Conservation (phyloP, 75 land plant genomes). For the Chamaecyparis obtusa region DNA sequence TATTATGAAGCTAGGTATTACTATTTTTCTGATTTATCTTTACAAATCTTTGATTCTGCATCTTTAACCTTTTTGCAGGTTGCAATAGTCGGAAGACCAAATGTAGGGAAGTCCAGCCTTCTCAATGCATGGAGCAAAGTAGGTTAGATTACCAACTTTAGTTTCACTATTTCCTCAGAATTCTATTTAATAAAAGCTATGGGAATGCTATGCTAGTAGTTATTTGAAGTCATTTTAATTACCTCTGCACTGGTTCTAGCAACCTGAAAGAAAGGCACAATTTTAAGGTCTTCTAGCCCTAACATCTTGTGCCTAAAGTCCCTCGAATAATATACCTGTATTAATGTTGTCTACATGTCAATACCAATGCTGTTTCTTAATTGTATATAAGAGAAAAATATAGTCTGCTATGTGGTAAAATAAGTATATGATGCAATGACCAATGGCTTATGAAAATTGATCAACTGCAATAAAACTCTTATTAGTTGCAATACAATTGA, state of each 20-base stretch:
- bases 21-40: not conserved
- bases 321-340: not conserved
- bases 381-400: not conserved
- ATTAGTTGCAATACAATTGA: not conserved
- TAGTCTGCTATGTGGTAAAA: not conserved
- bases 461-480: not conserved
- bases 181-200: not conserved
- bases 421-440: not conserved
- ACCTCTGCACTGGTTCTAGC: not conserved
- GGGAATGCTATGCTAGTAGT: not conserved
- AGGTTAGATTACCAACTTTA: constrained; percentile 39
- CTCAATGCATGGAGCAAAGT: constrained; percentile 99
- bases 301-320: too few species aligned
- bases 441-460: not conserved
- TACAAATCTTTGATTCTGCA: not conserved
- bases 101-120: constrained; percentile 98
- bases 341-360: not conserved
- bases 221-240: not conserved
- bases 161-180: not conserved
- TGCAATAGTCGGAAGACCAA: constrained; percentile 97
- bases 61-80: constrained; percentile 51
- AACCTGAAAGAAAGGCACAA: not conserved
- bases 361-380: not conserved
- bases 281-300: not conserved
- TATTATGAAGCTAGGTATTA: not conserved